Percentiles rank a stretch among this genome's conserved stretches.
Conservation (phyloP, 164 flowering plant species). For the Chloranthus sessilifolius region DNA sequence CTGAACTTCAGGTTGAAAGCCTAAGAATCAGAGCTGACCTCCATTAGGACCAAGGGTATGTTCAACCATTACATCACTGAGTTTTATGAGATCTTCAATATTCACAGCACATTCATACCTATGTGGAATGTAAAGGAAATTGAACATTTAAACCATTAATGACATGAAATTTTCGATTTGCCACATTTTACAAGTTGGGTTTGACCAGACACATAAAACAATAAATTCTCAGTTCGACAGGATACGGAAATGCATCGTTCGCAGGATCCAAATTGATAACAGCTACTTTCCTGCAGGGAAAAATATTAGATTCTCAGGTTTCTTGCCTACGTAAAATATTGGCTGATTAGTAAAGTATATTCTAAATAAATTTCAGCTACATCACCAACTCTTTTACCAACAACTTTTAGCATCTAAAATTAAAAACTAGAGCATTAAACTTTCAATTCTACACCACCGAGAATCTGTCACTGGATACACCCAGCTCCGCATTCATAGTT, state of each 20-base stretch:
- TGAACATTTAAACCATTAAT: background rate
- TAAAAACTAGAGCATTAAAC: too few species aligned
- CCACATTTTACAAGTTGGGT: background rate
- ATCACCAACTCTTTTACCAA: too few species aligned
- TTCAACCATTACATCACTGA: conserved; percentile 86
- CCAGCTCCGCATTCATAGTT: too few species aligned
- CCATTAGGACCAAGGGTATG: conserved; percentile 98
- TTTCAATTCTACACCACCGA: too few species aligned
- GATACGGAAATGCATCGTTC: conserved; percentile 92
- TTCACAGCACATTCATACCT: conserved; percentile 90
- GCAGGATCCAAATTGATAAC: conserved; percentile 97
- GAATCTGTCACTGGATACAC: too few species aligned
- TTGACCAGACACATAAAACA: conserved; percentile 1
- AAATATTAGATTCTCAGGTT: too few species aligned
- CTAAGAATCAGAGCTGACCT: conserved; percentile 37
- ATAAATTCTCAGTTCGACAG: conserved; percentile 11
- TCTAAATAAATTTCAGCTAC: too few species aligned
- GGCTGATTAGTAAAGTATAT: too few species aligned
- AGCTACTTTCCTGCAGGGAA: conserved; percentile 78
- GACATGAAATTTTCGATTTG: background rate
- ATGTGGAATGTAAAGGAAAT: conserved; percentile 29
- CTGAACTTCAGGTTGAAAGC: too few species aligned
- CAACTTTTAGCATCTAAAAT: too few species aligned
- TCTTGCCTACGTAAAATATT: too few species aligned
- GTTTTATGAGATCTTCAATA: conserved; percentile 82